Base-by-base conservation (phyloP, 2,329 filamentous ascomycete genomes). In the Fusarium bulbicola region DNA sequence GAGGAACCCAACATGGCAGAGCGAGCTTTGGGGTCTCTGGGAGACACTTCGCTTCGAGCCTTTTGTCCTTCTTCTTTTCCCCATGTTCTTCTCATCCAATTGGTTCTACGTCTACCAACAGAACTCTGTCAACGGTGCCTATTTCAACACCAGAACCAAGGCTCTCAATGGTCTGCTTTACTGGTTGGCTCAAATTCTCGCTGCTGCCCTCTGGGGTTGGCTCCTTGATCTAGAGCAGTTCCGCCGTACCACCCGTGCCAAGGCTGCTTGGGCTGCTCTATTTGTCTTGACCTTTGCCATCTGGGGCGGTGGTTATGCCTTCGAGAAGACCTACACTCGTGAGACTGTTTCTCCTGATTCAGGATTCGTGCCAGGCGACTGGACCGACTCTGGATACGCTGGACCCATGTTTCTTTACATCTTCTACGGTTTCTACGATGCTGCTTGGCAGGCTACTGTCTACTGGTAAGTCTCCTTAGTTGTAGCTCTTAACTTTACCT, bases 391-490 rank as follows among this genome's bases (percentile, higher is more conserved):
- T 34, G 90, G 72, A 28, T 96, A 92, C 79, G 86, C 92, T 66
- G 94, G 92, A 0, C 93, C 93, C 18, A 93, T 97, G 89, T 94
- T 97, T 81, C 84, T 97, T 59, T 97, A 95, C 85, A 93, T 97
- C 78, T 95, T 95, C 82, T 97, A 96, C 80, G 94, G 94, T 45
- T 92, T 96, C 82, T 96, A 92, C 76, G 95, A 98, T 80, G 94
- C 95, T 47, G 89, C 91, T 61, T 98, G 94, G 92, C 95, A 98
- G 85, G 95, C 94, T 1, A 91, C 87, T 78, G 91, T 95, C 56
- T 98, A 98, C 86, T 98, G 95, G 95, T 94, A 90, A 79, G 94
- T 92, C 20, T 2, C 3, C 6, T 21, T 3, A 85, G 5, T 87
- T 86, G 42, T 3, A 14, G 8, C 1, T 84, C 6, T 11, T 6